Conservation (phyloP, 2,329 filamentous ascomycete genomes). For the Colletotrichum paranaense region DNA sequence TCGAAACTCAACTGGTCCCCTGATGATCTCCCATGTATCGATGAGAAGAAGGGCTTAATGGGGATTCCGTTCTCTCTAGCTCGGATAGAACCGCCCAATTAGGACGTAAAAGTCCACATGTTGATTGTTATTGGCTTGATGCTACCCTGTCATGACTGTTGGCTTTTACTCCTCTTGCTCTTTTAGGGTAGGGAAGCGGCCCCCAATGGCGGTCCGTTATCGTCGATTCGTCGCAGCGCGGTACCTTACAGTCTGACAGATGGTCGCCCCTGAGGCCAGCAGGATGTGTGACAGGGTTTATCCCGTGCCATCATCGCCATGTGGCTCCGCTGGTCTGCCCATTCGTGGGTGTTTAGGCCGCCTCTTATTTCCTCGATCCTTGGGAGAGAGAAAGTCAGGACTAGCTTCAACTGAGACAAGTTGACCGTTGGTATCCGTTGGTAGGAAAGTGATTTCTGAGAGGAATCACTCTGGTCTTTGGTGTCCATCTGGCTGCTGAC, state of each 20-base stretch:
- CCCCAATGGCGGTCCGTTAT: constrained; percentile 15
- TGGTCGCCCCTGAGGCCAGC: constrained; percentile 10
- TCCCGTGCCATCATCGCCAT: not conserved
- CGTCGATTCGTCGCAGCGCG: not conserved
- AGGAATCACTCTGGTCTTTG: not conserved
- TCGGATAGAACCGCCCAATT: constrained; percentile 10
- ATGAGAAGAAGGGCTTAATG: not conserved
- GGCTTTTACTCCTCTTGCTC: not conserved
- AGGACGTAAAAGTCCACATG: not conserved
- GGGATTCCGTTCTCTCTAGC: not conserved
- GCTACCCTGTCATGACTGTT: not conserved
- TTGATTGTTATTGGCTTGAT: not conserved
- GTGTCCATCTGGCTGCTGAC: too few species aligned
- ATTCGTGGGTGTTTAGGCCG: constrained; percentile 28
- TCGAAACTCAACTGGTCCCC: not conserved
- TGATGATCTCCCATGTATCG: not conserved
- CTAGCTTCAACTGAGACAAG: not conserved
- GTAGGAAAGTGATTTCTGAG: not conserved
- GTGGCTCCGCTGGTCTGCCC: constrained; percentile 13
- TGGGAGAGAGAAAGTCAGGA: not conserved
- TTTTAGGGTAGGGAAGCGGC: not conserved
- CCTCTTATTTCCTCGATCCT: constrained; percentile 10
- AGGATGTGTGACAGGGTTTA: constrained; percentile 2
- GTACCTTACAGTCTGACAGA: constrained; percentile 7
- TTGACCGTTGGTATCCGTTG: constrained; percentile 2